Base-by-base conservation (phyloP, 768 basidiomycete genomes). In the Rhodosporidiobolus odoratus region DNA sequence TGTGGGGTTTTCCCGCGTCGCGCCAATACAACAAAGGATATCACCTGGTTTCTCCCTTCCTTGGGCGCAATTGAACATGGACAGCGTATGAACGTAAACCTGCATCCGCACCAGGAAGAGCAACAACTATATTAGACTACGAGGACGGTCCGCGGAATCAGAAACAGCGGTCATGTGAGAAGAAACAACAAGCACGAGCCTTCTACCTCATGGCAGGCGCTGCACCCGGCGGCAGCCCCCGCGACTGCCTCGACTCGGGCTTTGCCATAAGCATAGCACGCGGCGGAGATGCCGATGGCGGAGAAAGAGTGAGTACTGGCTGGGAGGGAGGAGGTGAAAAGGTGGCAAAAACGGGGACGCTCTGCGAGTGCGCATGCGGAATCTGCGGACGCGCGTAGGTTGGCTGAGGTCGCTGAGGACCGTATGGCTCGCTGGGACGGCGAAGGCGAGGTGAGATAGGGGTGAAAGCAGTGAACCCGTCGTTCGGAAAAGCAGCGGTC, bases 171-270 rank as follows among this genome's bases (percentile, higher is more conserved):
- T n/a, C n/a, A n/a, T n/a, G n/a, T n/a, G n/a, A 45, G 43, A 23
- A 23, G 23, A 45, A 45, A 45, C 43, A 45, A 45, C 12, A 45
- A 13, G 43, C 23, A 45, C 43, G 43, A 45, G 43, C 25, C 48
- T 15, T 10, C 48, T 50, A 50, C 48, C 21, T 23, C 48, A 16
- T 9, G 25, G 48, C 15, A 25, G 48, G 25, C 27, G 35, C 37
- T 3, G 69, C 69, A 0, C 69, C 69, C 2, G 48, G 40, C 0
- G 69, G 69, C 6, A 70, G 69, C 1, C 58, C 63, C 19, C 34
- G 50, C 17, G 69, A 65, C 13, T 19, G 27, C 35, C 58, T 60
- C 25, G 63, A 65, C 13, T 25, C 34, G 12, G 52, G 2, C 0
- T 17, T 38, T 1, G 57, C 57, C 37, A 58, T 32, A 23, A 57